Base-by-base conservation (phyloP, 1,284 basidiomycete species). In the Microbotryum silenes-acaulis region DNA sequence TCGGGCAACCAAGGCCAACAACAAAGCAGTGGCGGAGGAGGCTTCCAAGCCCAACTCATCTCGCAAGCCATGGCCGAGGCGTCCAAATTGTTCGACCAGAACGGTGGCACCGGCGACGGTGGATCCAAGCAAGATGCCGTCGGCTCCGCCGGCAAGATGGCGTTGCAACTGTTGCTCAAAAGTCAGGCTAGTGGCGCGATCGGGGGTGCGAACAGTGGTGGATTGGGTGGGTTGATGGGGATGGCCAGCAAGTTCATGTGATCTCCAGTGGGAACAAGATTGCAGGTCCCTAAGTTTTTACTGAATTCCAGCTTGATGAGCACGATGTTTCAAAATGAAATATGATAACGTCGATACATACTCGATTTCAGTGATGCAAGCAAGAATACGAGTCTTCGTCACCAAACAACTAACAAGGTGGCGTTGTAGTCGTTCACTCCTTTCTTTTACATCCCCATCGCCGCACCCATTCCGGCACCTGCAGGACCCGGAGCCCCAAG, bases 81-180 rank as follows among this genome's bases (percentile, higher is more conserved):
- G 0, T 61, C 67, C 25, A 62, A 69, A 48, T 57, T 72, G 46
- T 69, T 72, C 60, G 70, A 73, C 67, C 62, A 70, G 64, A 73
- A 73, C 59, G 63, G 70, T 42, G 75, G 75, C n/a, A 64, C 73
- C 42, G 67, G 71, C 10, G 64, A 66, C 48, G 67, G 65, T 23
- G 70, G 69, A 42, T 62, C 67, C 66, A 74, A 75, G 71, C 73
- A 76, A 68, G 72, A 73, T 31, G 75, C 71, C 29, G 72, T 76
- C 60, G 37, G 37, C 14, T 18, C 12, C 14, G 37, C 37, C 5
- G 37, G 37, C 37, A 42, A 42, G 37, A 42, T 42, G 37, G 37
- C 37, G 4, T 42, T 53, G 51, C 25, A 53, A 7, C 12, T 53
- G 51, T 27, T 53, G 51, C 31, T 53, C 25, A 53, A 53, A 20